phyloP scores from a whole-genome alignment of 2,329 filamentous ascomycete species.

The Teratosphaeria gauchensis region DNA sequence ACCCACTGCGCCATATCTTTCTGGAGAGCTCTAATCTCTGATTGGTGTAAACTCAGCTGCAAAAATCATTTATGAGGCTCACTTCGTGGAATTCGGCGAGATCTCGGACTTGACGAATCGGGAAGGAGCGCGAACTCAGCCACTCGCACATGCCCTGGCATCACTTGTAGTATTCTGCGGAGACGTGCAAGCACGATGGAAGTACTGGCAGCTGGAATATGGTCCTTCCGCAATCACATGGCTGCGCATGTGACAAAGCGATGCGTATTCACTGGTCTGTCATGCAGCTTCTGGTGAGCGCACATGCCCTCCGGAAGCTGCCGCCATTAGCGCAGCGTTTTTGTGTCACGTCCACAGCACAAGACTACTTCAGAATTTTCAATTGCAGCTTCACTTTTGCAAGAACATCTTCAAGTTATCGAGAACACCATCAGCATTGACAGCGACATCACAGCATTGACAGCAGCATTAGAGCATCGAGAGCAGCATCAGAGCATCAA shows the following conservation, averaged over 20 bases:
- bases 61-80: neutral
- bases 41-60: neutral
- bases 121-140: neutral
- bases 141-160: neutral
- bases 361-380: neutral
- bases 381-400: neutral
- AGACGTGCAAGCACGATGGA: neutral
- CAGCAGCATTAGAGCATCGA: neutral
- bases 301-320: neutral
- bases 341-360: neutral
- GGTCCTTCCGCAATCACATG: neutral
- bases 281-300: neutral
- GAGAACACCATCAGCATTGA: neutral
- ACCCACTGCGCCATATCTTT: neutral
- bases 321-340: neutral
- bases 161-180: too few species aligned
- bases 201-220: neutral
- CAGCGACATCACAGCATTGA: neutral
- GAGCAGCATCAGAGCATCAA: neutral
- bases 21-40: neutral
- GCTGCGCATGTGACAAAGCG: neutral
- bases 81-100: neutral
- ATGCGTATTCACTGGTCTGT: neutral
- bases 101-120: neutral
- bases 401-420: neutral